A percentile compares a stretch with the other conserved stretches of the same genome.
These are phyloP conservation scores for Starmerella sirachaensis DNA, from an alignment of 805 yeast genomes.

Conservation along the genomic window DNA sequence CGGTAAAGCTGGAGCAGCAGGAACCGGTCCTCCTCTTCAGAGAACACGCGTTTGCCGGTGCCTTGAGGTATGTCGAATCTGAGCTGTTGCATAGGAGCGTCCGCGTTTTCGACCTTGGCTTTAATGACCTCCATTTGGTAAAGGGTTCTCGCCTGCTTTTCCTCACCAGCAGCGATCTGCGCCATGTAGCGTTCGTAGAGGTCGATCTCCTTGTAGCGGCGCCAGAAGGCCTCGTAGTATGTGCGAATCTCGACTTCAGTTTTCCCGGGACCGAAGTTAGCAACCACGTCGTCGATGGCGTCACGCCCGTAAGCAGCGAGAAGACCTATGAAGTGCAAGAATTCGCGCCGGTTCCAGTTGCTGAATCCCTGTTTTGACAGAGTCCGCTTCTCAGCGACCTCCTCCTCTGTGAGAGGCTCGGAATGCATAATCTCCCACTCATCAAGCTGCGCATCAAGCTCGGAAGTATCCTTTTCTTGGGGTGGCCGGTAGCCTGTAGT, in stretches of 20 bases:
- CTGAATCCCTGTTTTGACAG: slow-evolving; percentile 57
- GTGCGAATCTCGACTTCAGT: slow-evolving; percentile 64
- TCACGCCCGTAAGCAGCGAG: slow-evolving; percentile 75
- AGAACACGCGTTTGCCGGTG: slow-evolving; percentile 55
- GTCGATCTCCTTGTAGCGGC: slow-evolving; percentile 62
- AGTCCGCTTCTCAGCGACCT: slow-evolving; percentile 54
- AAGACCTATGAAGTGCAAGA: slow-evolving; percentile 62
- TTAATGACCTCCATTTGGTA: slow-evolving; percentile 71
- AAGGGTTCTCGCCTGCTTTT: slow-evolving; percentile 49
- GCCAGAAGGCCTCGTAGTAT: slow-evolving; percentile 76
- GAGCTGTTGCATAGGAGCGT: slow-evolving; percentile 71
- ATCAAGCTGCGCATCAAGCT: slow-evolving; percentile 38
- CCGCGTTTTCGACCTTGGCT: slow-evolving; percentile 56
- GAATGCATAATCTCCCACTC: slow-evolving; percentile 67
- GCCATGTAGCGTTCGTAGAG: slow-evolving; percentile 74
- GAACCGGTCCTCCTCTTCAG: slow-evolving; percentile 86
- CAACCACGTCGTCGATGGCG: slow-evolving; percentile 53
- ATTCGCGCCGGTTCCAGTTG: slow-evolving; percentile 81
- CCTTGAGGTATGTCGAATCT: slow-evolving; percentile 47
- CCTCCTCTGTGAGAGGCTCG: slow-evolving; percentile 63
- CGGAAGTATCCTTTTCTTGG: slow-evolving; percentile 39
- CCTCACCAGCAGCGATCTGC: slow-evolving; percentile 85
- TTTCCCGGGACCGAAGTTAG: slow-evolving; percentile 66
- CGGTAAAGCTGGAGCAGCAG: slow-evolving; percentile 66
- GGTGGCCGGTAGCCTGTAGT: slow-evolving; percentile 55